These are phyloP conservation scores for Amanita pallidorosea DNA, from an alignment of 768 basidiomycete genomes.

Conservation along the genomic window DNA sequence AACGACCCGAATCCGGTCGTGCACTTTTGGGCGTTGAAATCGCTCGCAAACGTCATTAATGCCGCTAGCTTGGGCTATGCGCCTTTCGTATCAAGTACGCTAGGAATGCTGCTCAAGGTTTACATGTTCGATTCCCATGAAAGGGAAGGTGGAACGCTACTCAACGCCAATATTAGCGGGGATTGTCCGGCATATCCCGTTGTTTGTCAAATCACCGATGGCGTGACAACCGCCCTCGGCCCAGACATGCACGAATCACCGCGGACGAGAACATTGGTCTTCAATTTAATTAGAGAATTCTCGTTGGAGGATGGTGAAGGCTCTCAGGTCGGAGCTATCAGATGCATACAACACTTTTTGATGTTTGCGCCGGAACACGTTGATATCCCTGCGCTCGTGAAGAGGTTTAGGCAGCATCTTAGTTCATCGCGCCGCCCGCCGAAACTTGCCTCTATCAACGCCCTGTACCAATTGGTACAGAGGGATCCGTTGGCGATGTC, in stretches of 20 bases:
- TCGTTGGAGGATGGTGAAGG: slow-evolving; percentile 79
- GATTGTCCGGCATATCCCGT: slow-evolving; percentile 89
- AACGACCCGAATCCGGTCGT: slow-evolving; percentile 96
- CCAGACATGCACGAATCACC: slow-evolving; percentile 90
- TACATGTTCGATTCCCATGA: slow-evolving; percentile 90
- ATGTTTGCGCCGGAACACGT: slow-evolving; percentile 90
- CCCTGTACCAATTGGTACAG: slow-evolving; percentile 93
- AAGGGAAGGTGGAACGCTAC: slow-evolving; percentile 77
- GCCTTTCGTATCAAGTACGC: slow-evolving; percentile 77
- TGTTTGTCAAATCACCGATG: slow-evolving; percentile 86
- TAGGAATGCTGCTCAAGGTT: slow-evolving; percentile 84
- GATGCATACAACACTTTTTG: slow-evolving; percentile 91
- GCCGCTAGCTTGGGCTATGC: slow-evolving; percentile 88
- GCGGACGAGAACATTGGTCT: slow-evolving; percentile 66
- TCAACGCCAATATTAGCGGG: slow-evolving; percentile 78
- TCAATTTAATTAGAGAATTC: slow-evolving; percentile 81
- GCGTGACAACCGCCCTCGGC: slow-evolving; percentile 86
- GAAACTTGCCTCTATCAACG: slow-evolving; percentile 92
- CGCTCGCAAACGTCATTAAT: slow-evolving; percentile 79
- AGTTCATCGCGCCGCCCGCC: slow-evolving; percentile 74
- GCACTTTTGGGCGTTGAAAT: slow-evolving; percentile 86
- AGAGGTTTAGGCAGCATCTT: slow-evolving; percentile 69
- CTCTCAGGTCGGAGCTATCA: slow-evolving; percentile 87
- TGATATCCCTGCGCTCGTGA: slow-evolving; percentile 70
- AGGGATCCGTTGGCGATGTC: slow-evolving; percentile 89